These are phyloP conservation scores for Nicotiana benthamiana DNA, from an alignment of 257 asterid species.

Conservation along the genomic window DNA sequence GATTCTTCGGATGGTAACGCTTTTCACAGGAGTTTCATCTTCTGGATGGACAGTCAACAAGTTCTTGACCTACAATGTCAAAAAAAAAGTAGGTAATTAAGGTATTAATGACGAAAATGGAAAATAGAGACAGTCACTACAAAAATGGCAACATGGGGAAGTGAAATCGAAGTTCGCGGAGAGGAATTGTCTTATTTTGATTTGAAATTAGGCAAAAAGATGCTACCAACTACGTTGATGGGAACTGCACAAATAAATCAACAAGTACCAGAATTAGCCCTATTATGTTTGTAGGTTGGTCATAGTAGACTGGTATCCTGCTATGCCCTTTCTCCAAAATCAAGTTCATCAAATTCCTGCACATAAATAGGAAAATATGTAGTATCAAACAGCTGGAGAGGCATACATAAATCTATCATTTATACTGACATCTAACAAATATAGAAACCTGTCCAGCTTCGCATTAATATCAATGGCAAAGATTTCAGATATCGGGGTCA, in stretches of 20 bases:
- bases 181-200: not conserved
- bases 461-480: constrained; percentile 79
- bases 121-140: not conserved
- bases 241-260: not conserved
- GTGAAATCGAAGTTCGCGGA: not conserved
- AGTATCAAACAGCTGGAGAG: constrained; percentile 12
- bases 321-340: constrained; percentile 50
- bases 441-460: constrained; percentile 65
- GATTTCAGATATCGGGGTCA: constrained; percentile 82
- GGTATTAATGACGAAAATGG: not conserved
- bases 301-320: constrained; percentile 49
- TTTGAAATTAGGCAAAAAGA: not conserved
- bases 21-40: constrained; percentile 67
- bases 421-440: not conserved
- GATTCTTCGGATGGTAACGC: constrained; percentile 73
- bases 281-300: constrained; percentile 41
- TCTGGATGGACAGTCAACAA: constrained; percentile 76
- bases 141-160: not conserved
- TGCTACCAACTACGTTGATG: not conserved
- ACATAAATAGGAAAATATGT: constrained; percentile 4
- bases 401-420: not conserved
- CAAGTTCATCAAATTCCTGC: constrained; percentile 51
- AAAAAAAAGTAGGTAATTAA: not conserved
- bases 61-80: constrained; percentile 53
- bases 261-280: constrained; percentile 41